These are phyloP conservation scores for Xylariaceae sp. DNA, from an alignment of 2,329 filamentous ascomycete genomes.

Conservation along the genomic window DNA sequence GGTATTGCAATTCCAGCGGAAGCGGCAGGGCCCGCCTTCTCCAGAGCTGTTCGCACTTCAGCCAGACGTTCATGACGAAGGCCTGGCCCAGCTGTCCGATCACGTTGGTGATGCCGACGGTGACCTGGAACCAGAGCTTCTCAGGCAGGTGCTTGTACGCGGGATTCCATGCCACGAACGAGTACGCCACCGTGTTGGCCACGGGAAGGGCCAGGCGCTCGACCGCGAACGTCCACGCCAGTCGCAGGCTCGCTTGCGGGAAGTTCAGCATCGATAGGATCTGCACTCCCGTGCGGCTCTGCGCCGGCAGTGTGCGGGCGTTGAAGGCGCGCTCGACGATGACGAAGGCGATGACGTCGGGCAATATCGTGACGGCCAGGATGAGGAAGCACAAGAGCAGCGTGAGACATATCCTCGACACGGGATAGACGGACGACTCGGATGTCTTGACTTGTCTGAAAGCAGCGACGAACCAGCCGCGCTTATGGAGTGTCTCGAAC, in stretches of 20 bases:
- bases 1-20: constrained; percentile 5
- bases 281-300: constrained; percentile 9
- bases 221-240: constrained; percentile 11
- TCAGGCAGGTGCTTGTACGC: constrained; percentile 6
- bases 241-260: constrained; percentile 7
- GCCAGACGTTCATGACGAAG: constrained; percentile 10
- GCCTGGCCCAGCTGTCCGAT: constrained; percentile 8
- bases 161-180: constrained; percentile 10
- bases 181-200: constrained; percentile 9
- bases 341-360: constrained; percentile 10
- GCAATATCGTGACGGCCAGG: constrained; percentile 7
- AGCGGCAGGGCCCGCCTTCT: constrained; percentile 1
- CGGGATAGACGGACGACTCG: neutral
- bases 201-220: constrained; percentile 8
- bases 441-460: constrained; percentile 2
- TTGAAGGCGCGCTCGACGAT: constrained; percentile 9
- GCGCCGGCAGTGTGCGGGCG: constrained; percentile 7
- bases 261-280: constrained; percentile 7
- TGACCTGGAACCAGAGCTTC: constrained; percentile 12
- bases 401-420: constrained; percentile 5
- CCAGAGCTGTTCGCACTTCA: constrained; percentile 8
- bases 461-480: constrained; percentile 4
- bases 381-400: constrained; percentile 9
- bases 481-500: constrained; percentile 7
- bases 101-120: constrained; percentile 9